Evolutionary conservation across 768 basidiomycete genomes (phyloP).

Genomic region (Auriscalpium vulgare): DNA sequence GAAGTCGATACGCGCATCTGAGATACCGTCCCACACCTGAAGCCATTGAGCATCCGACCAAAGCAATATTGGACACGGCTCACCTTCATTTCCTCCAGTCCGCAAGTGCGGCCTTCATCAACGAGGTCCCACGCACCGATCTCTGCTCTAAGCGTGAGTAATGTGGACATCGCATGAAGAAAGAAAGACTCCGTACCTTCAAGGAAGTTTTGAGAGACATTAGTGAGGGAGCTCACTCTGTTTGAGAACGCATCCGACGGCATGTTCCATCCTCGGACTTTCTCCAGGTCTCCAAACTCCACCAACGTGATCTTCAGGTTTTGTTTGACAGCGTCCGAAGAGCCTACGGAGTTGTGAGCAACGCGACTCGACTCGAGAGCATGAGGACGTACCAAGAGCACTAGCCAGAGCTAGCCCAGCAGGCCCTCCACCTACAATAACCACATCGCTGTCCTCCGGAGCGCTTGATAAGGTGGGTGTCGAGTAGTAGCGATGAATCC

Average conservation of each 20-base stretch:
- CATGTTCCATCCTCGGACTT: conserved; percentile 59
- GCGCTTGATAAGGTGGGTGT: too few relatives aligned
- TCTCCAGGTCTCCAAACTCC: conserved; percentile 73
- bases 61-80: conserved; percentile 9
- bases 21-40: conserved; percentile 89
- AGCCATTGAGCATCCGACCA: conserved; percentile 2
- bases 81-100: conserved; percentile 84
- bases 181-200: conserved; percentile 34
- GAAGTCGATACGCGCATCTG: conserved; percentile 72
- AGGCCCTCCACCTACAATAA: conserved; percentile 93
- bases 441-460: conserved; percentile 64
- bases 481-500: too few relatives aligned
- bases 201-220: conserved; percentile 59
- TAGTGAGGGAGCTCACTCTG: conserved; percentile 81
- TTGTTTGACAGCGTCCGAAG: conserved; percentile 40
- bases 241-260: conserved; percentile 58
- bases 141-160: conserved; percentile 33
- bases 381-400: conserved; percentile 59
- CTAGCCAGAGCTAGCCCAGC: conserved; percentile 85
- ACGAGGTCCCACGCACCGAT: conserved; percentile 83
- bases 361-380: neutral
- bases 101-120: conserved; percentile 55
- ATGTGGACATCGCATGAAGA: neutral
- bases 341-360: conserved; percentile 33
- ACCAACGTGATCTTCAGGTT: conserved; percentile 63